phyloP scores from a whole-genome alignment of 2,329 filamentous ascomycete species.

The Fusarium nisikadoi region DNA sequence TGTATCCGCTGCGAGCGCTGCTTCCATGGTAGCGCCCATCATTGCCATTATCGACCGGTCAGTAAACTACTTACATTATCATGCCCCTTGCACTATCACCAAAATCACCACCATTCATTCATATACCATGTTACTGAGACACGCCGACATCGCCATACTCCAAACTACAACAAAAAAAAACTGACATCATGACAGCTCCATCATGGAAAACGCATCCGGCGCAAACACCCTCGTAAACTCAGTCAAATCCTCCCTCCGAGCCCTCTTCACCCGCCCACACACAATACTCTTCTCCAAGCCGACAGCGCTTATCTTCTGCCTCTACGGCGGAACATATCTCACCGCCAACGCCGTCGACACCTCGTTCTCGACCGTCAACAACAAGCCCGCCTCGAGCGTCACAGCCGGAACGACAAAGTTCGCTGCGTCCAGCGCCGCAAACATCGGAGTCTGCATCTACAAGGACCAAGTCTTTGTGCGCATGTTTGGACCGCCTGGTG shows the following conservation, averaged over 20 bases:
- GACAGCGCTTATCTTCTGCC: constrained; percentile 74
- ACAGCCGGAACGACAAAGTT: constrained; percentile 86
- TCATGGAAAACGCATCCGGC: constrained; percentile 85
- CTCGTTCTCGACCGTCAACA: constrained; percentile 69
- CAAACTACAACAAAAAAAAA: background rate
- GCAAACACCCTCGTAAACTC: constrained; percentile 68
- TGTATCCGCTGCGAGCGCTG: constrained; percentile 75
- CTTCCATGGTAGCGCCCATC: constrained; percentile 80
- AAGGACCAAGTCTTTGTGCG: constrained; percentile 89
- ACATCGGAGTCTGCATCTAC: constrained; percentile 86
- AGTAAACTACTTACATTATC: background rate
- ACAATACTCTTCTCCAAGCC: constrained; percentile 71
- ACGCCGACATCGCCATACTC: constrained; percentile 14
- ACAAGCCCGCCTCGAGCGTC: constrained; percentile 68
- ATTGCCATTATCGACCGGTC: constrained; percentile 91
- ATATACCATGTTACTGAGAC: background rate
- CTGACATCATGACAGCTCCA: constrained; percentile 62
- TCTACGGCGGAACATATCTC: constrained; percentile 91
- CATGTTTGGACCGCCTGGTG: constrained; percentile 76
- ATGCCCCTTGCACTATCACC: background rate
- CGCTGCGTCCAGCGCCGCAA: constrained; percentile 79
- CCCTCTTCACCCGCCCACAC: constrained; percentile 70
- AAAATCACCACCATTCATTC: background rate
- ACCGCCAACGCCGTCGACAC: constrained; percentile 92
- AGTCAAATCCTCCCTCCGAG: constrained; percentile 66